Base-by-base conservation (phyloP, 2,329 filamentous ascomycete species). In the Penicillium sp. region DNA sequence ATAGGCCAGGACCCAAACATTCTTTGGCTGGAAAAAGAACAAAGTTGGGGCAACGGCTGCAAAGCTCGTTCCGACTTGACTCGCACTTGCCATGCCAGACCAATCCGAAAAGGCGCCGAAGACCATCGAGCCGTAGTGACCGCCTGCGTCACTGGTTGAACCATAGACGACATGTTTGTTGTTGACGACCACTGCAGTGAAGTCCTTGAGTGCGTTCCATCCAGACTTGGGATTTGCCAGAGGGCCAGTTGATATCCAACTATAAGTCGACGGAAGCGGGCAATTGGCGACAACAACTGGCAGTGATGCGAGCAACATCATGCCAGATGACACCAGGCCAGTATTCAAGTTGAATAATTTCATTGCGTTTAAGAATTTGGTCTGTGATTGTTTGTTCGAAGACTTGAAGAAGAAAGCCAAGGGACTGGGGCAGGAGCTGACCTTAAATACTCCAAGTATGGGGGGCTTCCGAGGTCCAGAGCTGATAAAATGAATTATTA, bases 1-100 rank as follows among this genome's bases (percentile, higher is more conserved):
- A 65, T 86, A 82, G n/a, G 83, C 82, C 0, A 88, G 77, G n/a
- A 87, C 73, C 85, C 85, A 88, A 59, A 82, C 70, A 60, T 73
- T 77, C 73, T 86, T 87, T 0, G 85, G 85, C 5, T 67, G 62
- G 63, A 87, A 88, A 75, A 80, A 83, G 74, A 88, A 86, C 45
- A 88, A 72, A 0, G 83, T 84, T 1, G 85, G 85, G 0, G 85
- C 85, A 22, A 86, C 83, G 10, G 82, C 70, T 6, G 57, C 62
- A 4, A 55, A 43, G 42, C 33, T 73, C 80, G 83, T 84, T 1
- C 52, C 58, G 56, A 73, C 86, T 71, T 87, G 84, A 55, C 64
- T 70, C 0, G 77, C 81, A 1, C 77, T 70, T 17, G 67, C 70
- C 76, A 87, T 79, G 19, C 79, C 73, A 16, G 72, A 67, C 77